Evolutionary conservation across 2,329 filamentous ascomycete species (phyloP), one percentile per base, ranked within the genome.

Genomic region (Aspergillus sergii): DNA sequence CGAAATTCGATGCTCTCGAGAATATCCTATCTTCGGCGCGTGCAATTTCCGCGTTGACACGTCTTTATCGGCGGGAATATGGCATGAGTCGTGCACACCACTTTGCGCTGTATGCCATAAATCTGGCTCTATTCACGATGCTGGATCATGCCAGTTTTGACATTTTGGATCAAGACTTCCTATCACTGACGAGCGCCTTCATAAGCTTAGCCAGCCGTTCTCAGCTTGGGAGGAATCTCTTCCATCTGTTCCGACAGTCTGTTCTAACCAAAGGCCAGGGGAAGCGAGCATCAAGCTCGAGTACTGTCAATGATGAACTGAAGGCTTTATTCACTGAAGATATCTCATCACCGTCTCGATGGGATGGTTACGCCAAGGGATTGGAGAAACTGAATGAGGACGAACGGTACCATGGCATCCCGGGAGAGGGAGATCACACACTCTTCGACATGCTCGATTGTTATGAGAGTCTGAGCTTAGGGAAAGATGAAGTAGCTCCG

Each of bases 91-190:
- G 75, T 4, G 75, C 74, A 7, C 77, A 79, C 59, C 69, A 74
- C 23, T 79, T 78, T 51, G 73, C 76, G 14, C 68, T 79, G 62
- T 79, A 78, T 57, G 75, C 76, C 0, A 74, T 79, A 55, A 79
- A 77, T 26, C 67, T 79, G 9, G 76, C 76, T 2, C 63, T 79
- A 0, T 79, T 78, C 50, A 71, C 73, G 0, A 63, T 79, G 66
- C 61, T 78, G 2, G 72, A 76, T 11, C 64, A 68, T 2, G 62
- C 64, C 9, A 43, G 63, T 0, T 78, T 77, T 59, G 72, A 78
- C 53, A 71, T 78, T 1, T 61, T 76, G 0, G 76, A 79, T 46
- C 57, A 63, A 4, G 75, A 78, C 45, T 79, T 78, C 43, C 64
- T 79, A 1, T 71, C 72, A 0, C 70, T 79, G 1, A 71, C 72